Base-by-base conservation (phyloP, 345 rosid genomes). In the Acer campestre region DNA sequence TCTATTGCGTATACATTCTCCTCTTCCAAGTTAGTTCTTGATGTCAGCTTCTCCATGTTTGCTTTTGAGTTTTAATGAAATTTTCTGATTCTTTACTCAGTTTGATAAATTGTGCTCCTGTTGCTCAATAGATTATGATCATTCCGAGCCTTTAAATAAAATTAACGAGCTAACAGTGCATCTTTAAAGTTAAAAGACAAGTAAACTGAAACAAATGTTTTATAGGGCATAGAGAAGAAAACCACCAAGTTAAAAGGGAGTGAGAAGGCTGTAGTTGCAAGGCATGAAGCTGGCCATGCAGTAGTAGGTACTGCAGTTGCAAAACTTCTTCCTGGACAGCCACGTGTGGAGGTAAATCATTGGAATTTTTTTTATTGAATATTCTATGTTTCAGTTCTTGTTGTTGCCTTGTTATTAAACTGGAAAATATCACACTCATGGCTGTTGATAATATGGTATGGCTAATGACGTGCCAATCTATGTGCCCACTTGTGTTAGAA, bases 241-340 rank as follows among this genome's bases (percentile, higher is more conserved):
- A 89, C 94, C 66, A 88, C 93, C 80, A 94, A 91, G 85, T 81
- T 97, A 82, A 87, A 91, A 74, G 98, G 98, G 64, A 81, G 81
- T 70, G 98, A 94, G 88, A 97, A 89, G 86, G 97, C 91, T 74
- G 99, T 94, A 22, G 98, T 97, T 80, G 98, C 99, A 74, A 93
- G 93, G 29, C 98, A 97, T 81, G 98, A 97, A 89, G 98, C 93
- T 71, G 99, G 99, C 14, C 99, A 97, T 84, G 99, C 98, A 6
- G 91, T 97, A n/a, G 98, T 97, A 38, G 94, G 97, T 81, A 93
- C 99, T 38, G 98, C 99, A 44, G 93, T 93, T 69, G 98, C 98
- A 59, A 91, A 81, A 56, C 93, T 97, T 77, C 94, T 97, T 82
- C 84, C 87, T 81, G 95, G 98, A 80, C 98, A 96, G 79, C 88